Base-by-base conservation (phyloP, 306 rosid species). In the Crotalaria pallida region DNA sequence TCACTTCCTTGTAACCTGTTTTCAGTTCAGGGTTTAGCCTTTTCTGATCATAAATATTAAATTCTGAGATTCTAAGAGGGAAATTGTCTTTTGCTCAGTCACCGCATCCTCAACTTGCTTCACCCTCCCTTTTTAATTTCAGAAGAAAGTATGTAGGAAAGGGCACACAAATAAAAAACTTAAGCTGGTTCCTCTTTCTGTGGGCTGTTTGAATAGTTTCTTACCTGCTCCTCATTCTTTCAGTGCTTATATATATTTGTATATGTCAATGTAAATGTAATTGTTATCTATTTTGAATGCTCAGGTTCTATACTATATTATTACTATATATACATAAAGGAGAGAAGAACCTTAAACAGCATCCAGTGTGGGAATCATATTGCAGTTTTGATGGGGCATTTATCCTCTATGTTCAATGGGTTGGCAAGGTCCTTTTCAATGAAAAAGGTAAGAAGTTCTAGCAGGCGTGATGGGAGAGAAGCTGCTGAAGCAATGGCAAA, bases 401-500 rank as follows among this genome's bases (percentile, higher is more conserved):
- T 88, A 7, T 87, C 93, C 5, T 81, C 92, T 57, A 81, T 88
- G 96, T 80, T 90, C 78, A 88, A 81, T 79, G 96, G 92, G 33
- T 62, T 94, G 31, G 92, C 82, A 12, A 81, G 82, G 59, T 88
- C 95, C 0, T 69, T 90, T 47, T 79, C 89, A 0, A 3, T 65
- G 23, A 94, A 71, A 82, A 94, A 71, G 52, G 90, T 85, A 71
- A 83, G 36, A 59, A 85, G 44, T 38, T 66, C 73, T 49, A 83
- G 69, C 52, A 72, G 27, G 15, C 68, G 69, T 31, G 69, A 51
- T 17, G 88, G 86, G 27, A 87, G 88, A 77, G 98, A 91, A 75
- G 88, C 88, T 11, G 97, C 86, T 5, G 90, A 90, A 74, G 85
- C 83, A 26, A 82, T 94, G 95, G 90, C 81, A 0, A 94, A 83